These are phyloP conservation scores for Fusarium subglutinans DNA, from an alignment of 2,329 filamentous ascomycete genomes.

Conservation along the genomic window DNA sequence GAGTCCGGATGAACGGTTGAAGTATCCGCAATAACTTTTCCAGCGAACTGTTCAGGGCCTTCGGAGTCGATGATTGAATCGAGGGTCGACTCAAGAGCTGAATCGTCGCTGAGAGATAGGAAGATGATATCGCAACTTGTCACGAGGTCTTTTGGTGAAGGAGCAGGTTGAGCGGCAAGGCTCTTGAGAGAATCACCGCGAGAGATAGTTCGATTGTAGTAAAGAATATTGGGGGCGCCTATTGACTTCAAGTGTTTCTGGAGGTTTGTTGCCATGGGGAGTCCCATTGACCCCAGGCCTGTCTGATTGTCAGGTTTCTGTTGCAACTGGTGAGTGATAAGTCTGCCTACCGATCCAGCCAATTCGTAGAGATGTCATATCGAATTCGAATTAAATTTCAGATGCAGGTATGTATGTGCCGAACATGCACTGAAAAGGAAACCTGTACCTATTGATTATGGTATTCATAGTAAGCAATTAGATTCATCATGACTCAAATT, in stretches of 20 bases:
- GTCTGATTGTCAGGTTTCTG: slow-evolving; percentile 25
- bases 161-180: slow-evolving; percentile 41
- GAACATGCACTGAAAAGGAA: accelerated
- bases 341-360: slow-evolving; percentile 29
- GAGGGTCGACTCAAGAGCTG: slow-evolving; percentile 48
- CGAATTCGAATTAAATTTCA: not conserved
- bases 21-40: slow-evolving; percentile 59
- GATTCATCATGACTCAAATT: not conserved
- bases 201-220: slow-evolving; percentile 59
- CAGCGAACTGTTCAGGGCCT: slow-evolving; percentile 18
- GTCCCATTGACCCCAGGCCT: slow-evolving; percentile 63
- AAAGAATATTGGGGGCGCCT: slow-evolving; percentile 45
- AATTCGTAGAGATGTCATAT: slow-evolving; percentile 8
- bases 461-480: not conserved
- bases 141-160: slow-evolving; percentile 42
- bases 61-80: slow-evolving; percentile 42
- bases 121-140: slow-evolving; percentile 48
- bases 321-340: accelerated
- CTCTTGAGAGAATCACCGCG: slow-evolving; percentile 49
- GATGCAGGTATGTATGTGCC: too few relatives aligned
- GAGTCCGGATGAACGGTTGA: slow-evolving; percentile 61
- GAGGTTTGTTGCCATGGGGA: slow-evolving; percentile 59
- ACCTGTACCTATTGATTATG: accelerated
- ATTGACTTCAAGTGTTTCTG: slow-evolving; percentile 51
- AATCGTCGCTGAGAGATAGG: slow-evolving; percentile 55